Conservation (phyloP, 495 filamentous ascomycete genomes). For the Saxophila tyrrhenica region DNA sequence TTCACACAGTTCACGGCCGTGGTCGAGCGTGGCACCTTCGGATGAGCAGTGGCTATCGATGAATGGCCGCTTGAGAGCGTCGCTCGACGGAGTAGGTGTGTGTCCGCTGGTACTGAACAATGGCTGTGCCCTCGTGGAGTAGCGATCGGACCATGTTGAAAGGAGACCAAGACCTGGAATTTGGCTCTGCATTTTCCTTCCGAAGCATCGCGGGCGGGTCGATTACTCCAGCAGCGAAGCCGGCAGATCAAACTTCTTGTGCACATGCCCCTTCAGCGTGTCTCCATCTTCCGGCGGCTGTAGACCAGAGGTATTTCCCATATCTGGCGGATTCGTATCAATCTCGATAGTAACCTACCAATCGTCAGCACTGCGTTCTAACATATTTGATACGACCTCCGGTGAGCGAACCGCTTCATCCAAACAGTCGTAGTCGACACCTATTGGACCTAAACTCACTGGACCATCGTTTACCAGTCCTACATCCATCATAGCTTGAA, state of each 20-base stretch:
- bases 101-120: too few species aligned
- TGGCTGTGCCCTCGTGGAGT: too few species aligned
- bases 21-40: too few species aligned
- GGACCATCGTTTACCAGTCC: constrained; percentile 88
- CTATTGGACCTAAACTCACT: constrained; percentile 68
- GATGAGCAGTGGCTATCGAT: too few species aligned
- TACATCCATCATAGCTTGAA: constrained; percentile 99
- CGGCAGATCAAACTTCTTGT: constrained; percentile 18
- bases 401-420: constrained; percentile 48
- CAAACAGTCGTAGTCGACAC: constrained; percentile 54
- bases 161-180: too few species aligned
- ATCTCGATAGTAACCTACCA: constrained; percentile 56
- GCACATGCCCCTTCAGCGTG: constrained; percentile 15
- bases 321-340: constrained; percentile 48
- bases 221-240: constrained; percentile 19
- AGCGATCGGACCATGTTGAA: too few species aligned
- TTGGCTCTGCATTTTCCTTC: too few species aligned
- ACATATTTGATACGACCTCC: constrained; percentile 11
- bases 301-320: constrained; percentile 27
- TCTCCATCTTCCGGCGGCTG: constrained; percentile 8
- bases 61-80: too few species aligned
- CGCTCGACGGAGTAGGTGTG: too few species aligned
- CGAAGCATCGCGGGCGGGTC: too few species aligned
- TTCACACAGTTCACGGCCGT: too few species aligned
- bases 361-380: constrained; percentile 5